Evolutionary conservation across 176 grass and related monocot genomes (phyloP).

Genomic region (Areca catechu): DNA sequence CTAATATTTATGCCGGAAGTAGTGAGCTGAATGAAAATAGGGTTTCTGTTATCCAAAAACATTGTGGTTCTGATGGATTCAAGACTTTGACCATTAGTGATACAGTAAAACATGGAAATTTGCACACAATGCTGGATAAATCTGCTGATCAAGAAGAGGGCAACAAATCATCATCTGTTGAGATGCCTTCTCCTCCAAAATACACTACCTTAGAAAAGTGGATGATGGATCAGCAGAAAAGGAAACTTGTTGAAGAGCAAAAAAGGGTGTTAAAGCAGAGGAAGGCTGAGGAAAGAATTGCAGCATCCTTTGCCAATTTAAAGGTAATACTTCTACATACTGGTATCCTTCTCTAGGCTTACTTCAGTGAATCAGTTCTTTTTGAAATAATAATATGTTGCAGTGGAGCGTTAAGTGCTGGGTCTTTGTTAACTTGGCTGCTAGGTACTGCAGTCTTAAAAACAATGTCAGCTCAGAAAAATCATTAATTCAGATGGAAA

Average conservation of each 20-base stretch:
- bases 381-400: background rate
- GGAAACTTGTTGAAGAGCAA: conserved; percentile 51
- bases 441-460: too few relatives aligned
- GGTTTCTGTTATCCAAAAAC: conserved; percentile 9
- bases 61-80: conserved; percentile 10
- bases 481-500: too few relatives aligned
- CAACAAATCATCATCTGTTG: conserved; percentile 41
- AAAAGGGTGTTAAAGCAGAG: conserved; percentile 47
- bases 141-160: conserved; percentile 58
- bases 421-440: too few relatives aligned
- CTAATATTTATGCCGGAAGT: conserved; percentile 6
- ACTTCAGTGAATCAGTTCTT: background rate
- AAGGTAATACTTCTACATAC: conserved; percentile 36
- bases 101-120: background rate
- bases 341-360: background rate
- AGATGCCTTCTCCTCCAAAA: conserved; percentile 54
- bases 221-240: conserved; percentile 72
- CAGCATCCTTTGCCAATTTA: conserved; percentile 54
- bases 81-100: background rate
- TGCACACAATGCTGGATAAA: conserved; percentile 35
- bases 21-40: conserved; percentile 3
- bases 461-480: too few relatives aligned
- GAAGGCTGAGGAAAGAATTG: conserved; percentile 55
- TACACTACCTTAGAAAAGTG: conserved; percentile 88
- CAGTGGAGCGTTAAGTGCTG: too few relatives aligned